These are phyloP conservation scores for Termitomyces sp. DNA, from an alignment of 768 basidiomycete genomes.

Conservation along the genomic window DNA sequence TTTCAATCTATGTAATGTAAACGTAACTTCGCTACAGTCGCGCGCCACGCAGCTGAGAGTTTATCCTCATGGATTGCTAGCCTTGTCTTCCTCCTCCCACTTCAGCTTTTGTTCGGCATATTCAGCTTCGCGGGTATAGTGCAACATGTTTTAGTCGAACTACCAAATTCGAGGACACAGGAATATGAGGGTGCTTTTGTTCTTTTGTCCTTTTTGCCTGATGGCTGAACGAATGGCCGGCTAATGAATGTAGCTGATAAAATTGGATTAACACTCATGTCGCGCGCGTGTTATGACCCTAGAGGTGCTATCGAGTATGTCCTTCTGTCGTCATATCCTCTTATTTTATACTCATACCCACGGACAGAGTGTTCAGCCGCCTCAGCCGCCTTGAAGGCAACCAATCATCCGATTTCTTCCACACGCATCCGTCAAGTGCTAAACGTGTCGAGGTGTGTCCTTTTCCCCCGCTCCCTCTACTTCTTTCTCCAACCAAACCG, in stretches of 20 bases:
- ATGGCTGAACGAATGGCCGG: background rate
- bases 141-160: conserved; percentile 49
- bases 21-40: conserved; percentile 20
- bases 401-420: conserved; percentile 49
- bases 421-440: conserved; percentile 75
- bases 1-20: background rate
- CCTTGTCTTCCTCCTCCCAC: conserved; percentile 31
- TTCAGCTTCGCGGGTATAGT: conserved; percentile 32
- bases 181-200: conserved; percentile 66
- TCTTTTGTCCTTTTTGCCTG: background rate
- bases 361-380: conserved; percentile 62
- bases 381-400: conserved; percentile 53
- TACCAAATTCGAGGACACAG: conserved; percentile 79
- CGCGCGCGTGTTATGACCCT: conserved; percentile 86
- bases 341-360: background rate
- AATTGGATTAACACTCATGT: conserved; percentile 76
- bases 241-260: conserved; percentile 59
- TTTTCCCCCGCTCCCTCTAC: background rate
- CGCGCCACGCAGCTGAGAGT: conserved; percentile 46
- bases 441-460: conserved; percentile 63
- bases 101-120: conserved; percentile 39
- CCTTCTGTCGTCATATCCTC: background rate
- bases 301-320: conserved; percentile 65
- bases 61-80: conserved; percentile 42
- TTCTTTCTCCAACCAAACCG: background rate